Conservation (phyloP, 805 yeast genomes). For the Yarrowia osloensis region DNA sequence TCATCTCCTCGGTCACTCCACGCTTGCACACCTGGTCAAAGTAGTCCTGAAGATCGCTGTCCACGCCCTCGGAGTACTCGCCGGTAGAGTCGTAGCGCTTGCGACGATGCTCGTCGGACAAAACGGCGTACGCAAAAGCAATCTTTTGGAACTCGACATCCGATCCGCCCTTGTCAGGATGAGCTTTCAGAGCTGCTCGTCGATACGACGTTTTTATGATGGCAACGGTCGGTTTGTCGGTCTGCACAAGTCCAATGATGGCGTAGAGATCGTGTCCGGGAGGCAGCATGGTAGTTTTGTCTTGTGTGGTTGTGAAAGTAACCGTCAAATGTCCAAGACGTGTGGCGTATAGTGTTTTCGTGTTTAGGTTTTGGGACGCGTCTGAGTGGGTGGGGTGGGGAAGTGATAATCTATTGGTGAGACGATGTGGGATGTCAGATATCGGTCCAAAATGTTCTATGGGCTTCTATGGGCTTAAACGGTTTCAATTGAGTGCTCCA, state of each 20-base stretch:
- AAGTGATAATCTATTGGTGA: too few relatives aligned
- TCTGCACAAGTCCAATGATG: conserved; percentile 48
- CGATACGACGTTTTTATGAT: conserved; percentile 70
- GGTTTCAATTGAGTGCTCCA: too few relatives aligned
- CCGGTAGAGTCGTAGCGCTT: conserved; percentile 69
- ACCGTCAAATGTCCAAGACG: too few relatives aligned
- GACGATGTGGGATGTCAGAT: too few relatives aligned
- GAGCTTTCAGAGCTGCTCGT: conserved; percentile 60
- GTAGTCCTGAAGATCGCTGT: conserved; percentile 43
- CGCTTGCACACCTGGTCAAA: conserved; percentile 43
- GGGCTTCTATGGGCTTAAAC: too few relatives aligned
- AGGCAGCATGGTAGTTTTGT: not conserved
- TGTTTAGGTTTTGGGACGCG: conserved; percentile 1
- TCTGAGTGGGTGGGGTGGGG: too few relatives aligned
- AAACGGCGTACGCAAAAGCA: conserved; percentile 71
- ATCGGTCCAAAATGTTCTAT: too few relatives aligned
- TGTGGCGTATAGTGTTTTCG: not conserved
- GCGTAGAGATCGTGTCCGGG: conserved; percentile 56
- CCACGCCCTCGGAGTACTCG: conserved; percentile 49
- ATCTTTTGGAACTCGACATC: conserved; percentile 59
- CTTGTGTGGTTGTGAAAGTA: not conserved
- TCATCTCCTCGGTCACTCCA: conserved; percentile 47
- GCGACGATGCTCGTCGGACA: conserved; percentile 60
- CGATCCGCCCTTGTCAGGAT: conserved; percentile 67
- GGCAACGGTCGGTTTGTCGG: conserved; percentile 47